phyloP scores from a whole-genome alignment of 495 filamentous ascomycete species.

The Astrothelium macrocarpum region DNA sequence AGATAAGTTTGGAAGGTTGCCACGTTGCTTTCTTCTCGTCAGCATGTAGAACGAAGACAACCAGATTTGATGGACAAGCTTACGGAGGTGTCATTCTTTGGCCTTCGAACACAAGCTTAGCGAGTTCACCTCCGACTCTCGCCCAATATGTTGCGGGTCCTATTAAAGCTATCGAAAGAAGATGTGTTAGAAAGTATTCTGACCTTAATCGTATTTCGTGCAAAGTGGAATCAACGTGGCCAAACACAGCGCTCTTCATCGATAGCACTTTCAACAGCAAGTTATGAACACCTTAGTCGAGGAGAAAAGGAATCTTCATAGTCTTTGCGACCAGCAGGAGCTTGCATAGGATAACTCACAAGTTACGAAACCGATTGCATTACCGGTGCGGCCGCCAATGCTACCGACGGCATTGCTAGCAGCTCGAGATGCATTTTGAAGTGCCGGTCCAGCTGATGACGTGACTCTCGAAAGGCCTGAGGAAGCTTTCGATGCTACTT shows the following conservation, averaged over 20 bases:
- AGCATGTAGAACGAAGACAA: neutral
- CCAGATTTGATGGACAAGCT: constrained; percentile 26
- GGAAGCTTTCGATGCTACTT: constrained; percentile 64
- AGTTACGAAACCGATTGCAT: constrained; percentile 69
- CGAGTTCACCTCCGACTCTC: constrained; percentile 76
- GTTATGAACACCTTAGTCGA: too few relatives aligned
- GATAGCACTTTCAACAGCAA: too few relatives aligned
- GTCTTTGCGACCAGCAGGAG: too few relatives aligned
- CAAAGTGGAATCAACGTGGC: neutral
- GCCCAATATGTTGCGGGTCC: constrained; percentile 85
- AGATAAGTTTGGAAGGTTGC: constrained; percentile 81
- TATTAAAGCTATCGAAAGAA: constrained; percentile 54
- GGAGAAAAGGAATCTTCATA: too few relatives aligned
- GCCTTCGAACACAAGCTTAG: constrained; percentile 74
- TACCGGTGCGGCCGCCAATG: constrained; percentile 78
- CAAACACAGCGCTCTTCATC: too few relatives aligned
- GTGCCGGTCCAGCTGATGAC: constrained; percentile 66
- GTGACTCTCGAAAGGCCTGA: constrained; percentile 79
- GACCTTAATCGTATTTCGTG: neutral
- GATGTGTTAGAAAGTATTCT: neutral
- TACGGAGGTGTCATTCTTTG: constrained; percentile 94
- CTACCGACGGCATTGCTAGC: constrained; percentile 56
- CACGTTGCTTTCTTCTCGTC: constrained; percentile 30
- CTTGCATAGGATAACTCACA: constrained; percentile 58
- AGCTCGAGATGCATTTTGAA: constrained; percentile 59